phyloP scores from a whole-genome alignment of 2,329 filamentous ascomycete species.

The Trichoderma aggressivum region DNA sequence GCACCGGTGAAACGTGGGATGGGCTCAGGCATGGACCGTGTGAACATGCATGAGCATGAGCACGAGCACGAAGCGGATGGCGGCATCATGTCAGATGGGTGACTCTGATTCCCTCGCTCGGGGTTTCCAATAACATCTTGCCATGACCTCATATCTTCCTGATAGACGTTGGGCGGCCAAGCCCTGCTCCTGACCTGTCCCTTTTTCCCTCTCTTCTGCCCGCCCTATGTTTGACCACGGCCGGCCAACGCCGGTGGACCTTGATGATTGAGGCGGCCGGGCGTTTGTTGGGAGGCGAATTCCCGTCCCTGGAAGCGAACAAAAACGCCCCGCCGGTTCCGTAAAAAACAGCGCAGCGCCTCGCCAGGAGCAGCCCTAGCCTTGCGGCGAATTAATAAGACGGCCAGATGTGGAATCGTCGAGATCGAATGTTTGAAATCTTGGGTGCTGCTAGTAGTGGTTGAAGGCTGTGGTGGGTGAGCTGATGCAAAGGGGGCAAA shows the following conservation, averaged over 20 bases:
- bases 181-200: background rate
- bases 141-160: background rate
- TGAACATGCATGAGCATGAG: background rate
- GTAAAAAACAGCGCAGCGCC: conserved; percentile 15
- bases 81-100: background rate
- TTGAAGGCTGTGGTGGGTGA: background rate
- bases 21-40: background rate
- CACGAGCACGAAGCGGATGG: background rate
- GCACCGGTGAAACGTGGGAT: conserved; percentile 13
- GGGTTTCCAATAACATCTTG: background rate
- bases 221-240: background rate
- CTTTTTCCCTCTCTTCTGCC: background rate
- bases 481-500: background rate
- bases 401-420: background rate
- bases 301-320: background rate
- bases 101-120: background rate
- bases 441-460: background rate
- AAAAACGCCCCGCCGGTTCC: conserved; percentile 16
- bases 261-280: background rate
- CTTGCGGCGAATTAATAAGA: background rate
- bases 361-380: background rate
- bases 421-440: background rate
- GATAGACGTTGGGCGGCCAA: background rate
- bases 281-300: conserved; percentile 11
- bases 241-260: conserved; percentile 5